A percentile compares a stretch with the other conserved stretches of the same genome.
phyloP scores from a whole-genome alignment of 805 yeast species.

The Kodamaea leandrae region DNA sequence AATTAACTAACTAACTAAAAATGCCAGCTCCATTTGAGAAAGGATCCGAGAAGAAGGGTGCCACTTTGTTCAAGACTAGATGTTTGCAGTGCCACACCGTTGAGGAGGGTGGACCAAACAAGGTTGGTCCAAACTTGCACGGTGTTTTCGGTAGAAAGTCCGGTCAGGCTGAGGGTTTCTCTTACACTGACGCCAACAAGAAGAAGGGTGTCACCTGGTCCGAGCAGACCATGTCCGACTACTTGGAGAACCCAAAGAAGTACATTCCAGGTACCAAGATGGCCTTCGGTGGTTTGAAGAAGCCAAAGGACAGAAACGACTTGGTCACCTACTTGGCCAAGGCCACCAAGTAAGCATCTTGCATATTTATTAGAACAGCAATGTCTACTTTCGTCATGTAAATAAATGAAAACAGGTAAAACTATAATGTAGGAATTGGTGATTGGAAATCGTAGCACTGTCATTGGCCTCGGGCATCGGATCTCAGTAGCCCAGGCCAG shows the following conservation, averaged over 20 bases:
- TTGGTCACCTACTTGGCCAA: constrained; percentile 76
- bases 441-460: too few relatives aligned
- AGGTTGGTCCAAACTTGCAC: constrained; percentile 98
- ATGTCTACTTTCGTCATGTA: constrained; percentile 2
- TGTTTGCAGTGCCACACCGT: constrained; percentile 98
- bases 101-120: constrained; percentile 94
- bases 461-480: too few relatives aligned
- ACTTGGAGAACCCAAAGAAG: constrained; percentile 99
- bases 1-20: constrained; percentile 13
- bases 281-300: constrained; percentile 99
- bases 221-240: constrained; percentile 86
- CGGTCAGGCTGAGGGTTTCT: constrained; percentile 89
- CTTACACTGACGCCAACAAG: constrained; percentile 98
- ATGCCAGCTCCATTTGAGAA: constrained; percentile 46
- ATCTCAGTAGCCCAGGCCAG: too few relatives aligned
- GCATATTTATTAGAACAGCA: constrained; percentile 2
- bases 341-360: constrained; percentile 37
- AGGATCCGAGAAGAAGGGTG: constrained; percentile 75
- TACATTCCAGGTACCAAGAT: constrained; percentile 99
- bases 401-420: neutral
- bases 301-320: constrained; percentile 98
- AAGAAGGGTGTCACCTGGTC: constrained; percentile 88
- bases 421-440: too few relatives aligned
- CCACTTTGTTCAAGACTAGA: constrained; percentile 97
- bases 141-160: constrained; percentile 92